These are phyloP conservation scores for Saccharomyces pastorianus DNA, from an alignment of 1,139 yeast species.

Conservation along the genomic window DNA sequence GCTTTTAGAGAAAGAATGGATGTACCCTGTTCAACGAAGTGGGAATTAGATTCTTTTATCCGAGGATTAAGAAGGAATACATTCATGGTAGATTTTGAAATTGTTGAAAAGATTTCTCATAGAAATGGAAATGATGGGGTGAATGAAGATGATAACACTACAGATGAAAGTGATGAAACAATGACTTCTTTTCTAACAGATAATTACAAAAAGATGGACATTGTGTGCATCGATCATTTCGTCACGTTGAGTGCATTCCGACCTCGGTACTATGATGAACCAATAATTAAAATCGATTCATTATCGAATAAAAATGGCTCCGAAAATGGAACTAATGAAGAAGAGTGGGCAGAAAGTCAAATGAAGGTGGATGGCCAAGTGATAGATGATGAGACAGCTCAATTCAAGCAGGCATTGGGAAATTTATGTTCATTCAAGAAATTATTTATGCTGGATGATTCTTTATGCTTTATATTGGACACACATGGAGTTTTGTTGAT, in stretches of 20 bases:
- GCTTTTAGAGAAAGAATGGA: slow-evolving; percentile 8
- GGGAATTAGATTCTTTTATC: slow-evolving; percentile 15
- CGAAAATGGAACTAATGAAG: not conserved
- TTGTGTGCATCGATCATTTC: slow-evolving; percentile 19
- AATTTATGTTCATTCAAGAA: slow-evolving; percentile 19
- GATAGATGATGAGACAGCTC: slow-evolving; percentile 2
- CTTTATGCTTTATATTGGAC: slow-evolving; percentile 21
- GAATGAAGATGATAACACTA: slow-evolving; percentile 2
- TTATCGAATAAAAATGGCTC: slow-evolving; percentile 7
- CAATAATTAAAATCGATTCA: slow-evolving; percentile 14
- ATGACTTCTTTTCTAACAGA: slow-evolving; percentile 23
- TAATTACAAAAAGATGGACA: slow-evolving; percentile 21
- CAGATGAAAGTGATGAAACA: slow-evolving; percentile 1
- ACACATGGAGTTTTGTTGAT: slow-evolving; percentile 21
- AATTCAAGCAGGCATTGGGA: slow-evolving; percentile 9
- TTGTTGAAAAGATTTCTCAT: slow-evolving; percentile 9
- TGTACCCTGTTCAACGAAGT: slow-evolving; percentile 10
- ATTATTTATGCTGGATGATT: slow-evolving; percentile 19
- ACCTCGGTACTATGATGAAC: slow-evolving; percentile 21
- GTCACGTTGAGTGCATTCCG: slow-evolving; percentile 17
- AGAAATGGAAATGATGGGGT: not conserved
- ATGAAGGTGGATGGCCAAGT: not conserved
- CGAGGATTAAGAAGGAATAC: slow-evolving; percentile 17
- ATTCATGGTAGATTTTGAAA: slow-evolving; percentile 17
- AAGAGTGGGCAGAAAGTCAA: not conserved